These are phyloP conservation scores for Hibiscus syriacus DNA, from an alignment of 345 rosid genomes.

Conservation along the genomic window DNA sequence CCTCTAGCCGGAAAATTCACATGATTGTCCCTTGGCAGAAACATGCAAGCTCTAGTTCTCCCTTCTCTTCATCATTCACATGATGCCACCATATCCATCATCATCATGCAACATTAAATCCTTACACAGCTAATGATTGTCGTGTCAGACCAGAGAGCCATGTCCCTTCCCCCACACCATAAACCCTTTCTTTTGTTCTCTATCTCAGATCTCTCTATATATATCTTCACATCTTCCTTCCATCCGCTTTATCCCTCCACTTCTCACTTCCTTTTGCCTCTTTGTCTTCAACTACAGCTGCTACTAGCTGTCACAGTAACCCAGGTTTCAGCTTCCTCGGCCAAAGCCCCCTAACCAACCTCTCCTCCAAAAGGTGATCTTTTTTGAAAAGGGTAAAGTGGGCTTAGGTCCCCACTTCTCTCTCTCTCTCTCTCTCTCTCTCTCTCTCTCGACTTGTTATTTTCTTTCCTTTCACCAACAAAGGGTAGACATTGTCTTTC, in stretches of 20 bases:
- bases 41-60: not conserved
- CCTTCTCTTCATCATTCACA: slow-evolving; percentile 44
- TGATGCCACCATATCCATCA: slow-evolving; percentile 12
- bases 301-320: slow-evolving; percentile 15
- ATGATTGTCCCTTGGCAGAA: slow-evolving; percentile 12
- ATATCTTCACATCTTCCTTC: slow-evolving; percentile 51
- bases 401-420: slow-evolving; percentile 34
- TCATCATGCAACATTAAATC: slow-evolving; percentile 37
- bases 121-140: slow-evolving; percentile 81
- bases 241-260: slow-evolving; percentile 53
- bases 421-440: too few relatives aligned
- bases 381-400: slow-evolving; percentile 41
- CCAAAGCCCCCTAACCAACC: too few relatives aligned
- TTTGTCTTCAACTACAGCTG: slow-evolving; percentile 1
- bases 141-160: slow-evolving; percentile 73
- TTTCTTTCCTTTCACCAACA: slow-evolving; percentile 18
- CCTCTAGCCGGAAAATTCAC: slow-evolving; percentile 32
- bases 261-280: slow-evolving; percentile 13
- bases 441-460: slow-evolving; percentile 3
- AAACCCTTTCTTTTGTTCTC: too few relatives aligned
- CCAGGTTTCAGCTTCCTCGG: slow-evolving; percentile 26
- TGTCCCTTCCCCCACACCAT: slow-evolving; percentile 41
- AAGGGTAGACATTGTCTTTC: slow-evolving; percentile 12
- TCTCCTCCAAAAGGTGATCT: slow-evolving; percentile 61
- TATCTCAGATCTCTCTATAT: too few relatives aligned